Evolutionary conservation across 805 yeast genomes (phyloP), one percentile per base, ranked within the genome.

Genomic region (Myxozyma monticola): DNA sequence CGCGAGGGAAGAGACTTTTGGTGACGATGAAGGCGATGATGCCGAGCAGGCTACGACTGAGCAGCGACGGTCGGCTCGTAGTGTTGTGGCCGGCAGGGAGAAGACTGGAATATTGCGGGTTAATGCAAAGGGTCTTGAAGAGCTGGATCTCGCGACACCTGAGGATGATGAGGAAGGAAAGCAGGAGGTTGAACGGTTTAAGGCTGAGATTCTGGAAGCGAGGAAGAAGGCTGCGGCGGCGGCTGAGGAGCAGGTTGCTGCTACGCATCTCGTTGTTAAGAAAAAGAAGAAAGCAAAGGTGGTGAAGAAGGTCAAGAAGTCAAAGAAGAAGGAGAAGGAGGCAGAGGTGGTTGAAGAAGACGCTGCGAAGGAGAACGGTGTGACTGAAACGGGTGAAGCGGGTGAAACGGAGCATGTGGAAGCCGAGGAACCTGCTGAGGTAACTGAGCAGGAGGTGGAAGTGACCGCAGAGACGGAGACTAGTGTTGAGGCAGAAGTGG

Each of bases 81-180:
- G 43, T n/a, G 29, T 10, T 8, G 47, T 43, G 1, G 5, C 42
- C 20, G n/a, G n/a, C n/a, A n/a, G n/a, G n/a, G n/a, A n/a, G n/a
- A 8, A 34, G 18, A 26, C 26, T 10, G 18, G 17, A 18, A 42
- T 51, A 22, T 22, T 51, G n/a, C 49, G 58, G 7, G 56, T 54
- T 7, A 49, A 54, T 22, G 56, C 58, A 5, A 42, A 48, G 25
- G 59, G 58, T 14, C 34, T 55, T n/a, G 59, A 48, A 29, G 51
- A 47, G 12, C 36, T 56, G 10, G 59, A 55, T 39, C 33, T 53
- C 7, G 54, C 45, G 6, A 49, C 42, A 9, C 42, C 54, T 15
- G 56, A 40, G 10, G 52, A 45, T 26, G 59, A 50, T 14, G 54
- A 51, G n/a, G 59, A 54, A 29, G 59, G 54, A 2, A 35, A 37